phyloP scores from a whole-genome alignment of 1,139 yeast genomes.

The Blastobotrys aristatus region DNA sequence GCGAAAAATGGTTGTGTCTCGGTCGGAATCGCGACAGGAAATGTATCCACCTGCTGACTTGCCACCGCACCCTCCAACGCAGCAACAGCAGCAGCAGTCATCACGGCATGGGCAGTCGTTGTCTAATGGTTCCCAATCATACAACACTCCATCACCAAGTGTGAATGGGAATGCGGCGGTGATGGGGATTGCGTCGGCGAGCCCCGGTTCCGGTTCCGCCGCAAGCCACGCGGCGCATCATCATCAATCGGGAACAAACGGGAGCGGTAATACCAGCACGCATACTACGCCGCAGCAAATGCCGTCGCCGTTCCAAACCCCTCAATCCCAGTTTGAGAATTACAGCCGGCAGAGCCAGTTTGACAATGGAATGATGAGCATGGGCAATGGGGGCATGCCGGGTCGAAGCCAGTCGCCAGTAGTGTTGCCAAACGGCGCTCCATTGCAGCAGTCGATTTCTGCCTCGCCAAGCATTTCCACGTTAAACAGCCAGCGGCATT shows the following conservation, averaged over 20 bases:
- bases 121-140: background rate
- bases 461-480: constrained; percentile 2
- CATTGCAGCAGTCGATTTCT: background rate
- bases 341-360: background rate
- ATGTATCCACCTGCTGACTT: constrained; percentile 3
- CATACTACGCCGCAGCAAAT: background rate
- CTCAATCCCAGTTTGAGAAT: background rate
- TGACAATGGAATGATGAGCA: background rate
- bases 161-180: background rate
- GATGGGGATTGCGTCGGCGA: background rate
- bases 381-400: background rate
- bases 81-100: background rate
- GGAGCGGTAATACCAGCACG: background rate
- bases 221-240: background rate
- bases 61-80: background rate
- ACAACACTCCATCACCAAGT: background rate
- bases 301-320: background rate
- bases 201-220: background rate
- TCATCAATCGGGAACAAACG: background rate
- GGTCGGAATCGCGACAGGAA: constrained; percentile 12
- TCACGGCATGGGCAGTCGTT: background rate
- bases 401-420: background rate
- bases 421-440: background rate
- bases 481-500: background rate
- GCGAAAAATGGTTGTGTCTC: constrained; percentile 6